Evolutionary conservation across 169 alveolate species (phyloP), one percentile per base, ranked within the genome.

Genomic region (Plasmodium blacklocki): DNA sequence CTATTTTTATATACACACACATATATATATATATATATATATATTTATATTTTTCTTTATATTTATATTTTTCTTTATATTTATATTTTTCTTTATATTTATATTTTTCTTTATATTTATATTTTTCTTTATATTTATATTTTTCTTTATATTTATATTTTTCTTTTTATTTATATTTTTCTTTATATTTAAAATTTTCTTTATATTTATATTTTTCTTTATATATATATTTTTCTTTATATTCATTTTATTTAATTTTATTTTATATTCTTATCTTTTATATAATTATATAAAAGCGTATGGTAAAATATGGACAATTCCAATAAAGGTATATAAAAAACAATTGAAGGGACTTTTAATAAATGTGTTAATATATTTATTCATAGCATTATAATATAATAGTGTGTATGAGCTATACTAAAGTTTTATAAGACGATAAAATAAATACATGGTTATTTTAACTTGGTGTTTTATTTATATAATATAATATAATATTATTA

Each of bases 301-400:
- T 19, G 32, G n/a, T 21, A 59, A 74, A 74, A 39, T 19, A 75
- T 75, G 88, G 88, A 75, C 52, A 47, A 66, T 12, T 60, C 49
- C 21, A 32, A 50, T 15, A 68, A 43, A 75, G 74, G 88, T 75
- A 75, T 8, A 32, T 32, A 32, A 32, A 32, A 32, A 32, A 32
- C 45, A 32, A 32, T 32, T 32, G 45, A 32, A 32, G 7, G 45
- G 45, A 32, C 45, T 6, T 6, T 32, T 32, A 32, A 5, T 32
- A 32, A 32, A 32, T 32, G 45, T 32, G 45, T 32, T 32, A 32
- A 32, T 32, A 32, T 32, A 32, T 32, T 32, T 32, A 32, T 6
- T 32, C 45, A 32, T 32, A 32, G 7, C 45, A 32, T 32, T 32
- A 32, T 32, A 32, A 32, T 32, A 32, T 32, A 5, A 32, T 32